phyloP scores from a whole-genome alignment of 208 protist genomes.

The Tritrichomonas foetus region DNA sequence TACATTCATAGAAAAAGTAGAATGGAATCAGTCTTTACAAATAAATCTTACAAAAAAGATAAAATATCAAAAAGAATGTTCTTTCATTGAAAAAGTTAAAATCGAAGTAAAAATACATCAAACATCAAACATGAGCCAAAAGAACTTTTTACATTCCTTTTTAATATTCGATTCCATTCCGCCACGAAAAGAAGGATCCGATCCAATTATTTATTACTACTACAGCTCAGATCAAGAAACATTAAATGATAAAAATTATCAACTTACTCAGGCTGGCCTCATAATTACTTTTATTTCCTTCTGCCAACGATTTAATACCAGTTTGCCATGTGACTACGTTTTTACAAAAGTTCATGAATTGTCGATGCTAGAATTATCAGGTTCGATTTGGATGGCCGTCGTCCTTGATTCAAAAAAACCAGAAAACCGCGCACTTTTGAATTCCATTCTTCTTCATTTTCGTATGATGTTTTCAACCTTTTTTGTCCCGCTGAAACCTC shows the following conservation, averaged over 20 bases:
- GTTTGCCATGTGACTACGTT: not conserved
- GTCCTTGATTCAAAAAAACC: not conserved
- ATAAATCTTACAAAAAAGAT: too few species aligned
- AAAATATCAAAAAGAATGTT: too few species aligned
- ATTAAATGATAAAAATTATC: not conserved
- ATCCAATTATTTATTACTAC: not conserved
- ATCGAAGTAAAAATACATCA: too few species aligned
- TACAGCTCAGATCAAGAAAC: not conserved
- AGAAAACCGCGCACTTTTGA: not conserved
- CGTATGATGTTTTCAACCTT: conserved; percentile 3
- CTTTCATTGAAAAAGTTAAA: too few species aligned
- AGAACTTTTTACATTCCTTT: not conserved
- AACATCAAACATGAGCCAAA: too few species aligned
- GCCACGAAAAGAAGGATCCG: not conserved
- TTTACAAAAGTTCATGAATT: not conserved
- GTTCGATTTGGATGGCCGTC: conserved; percentile 20
- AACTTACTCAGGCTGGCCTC: not conserved
- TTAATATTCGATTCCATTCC: not conserved
- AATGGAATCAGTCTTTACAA: too few species aligned
- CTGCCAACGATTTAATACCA: not conserved
- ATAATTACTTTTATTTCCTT: conserved; percentile 9
- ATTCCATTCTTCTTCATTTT: not conserved
- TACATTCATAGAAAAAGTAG: too few species aligned
- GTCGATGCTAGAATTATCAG: not conserved
- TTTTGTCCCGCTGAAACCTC: not conserved